Base-by-base conservation (phyloP, 306 rosid genomes). In the Crataegus laevigata region DNA sequence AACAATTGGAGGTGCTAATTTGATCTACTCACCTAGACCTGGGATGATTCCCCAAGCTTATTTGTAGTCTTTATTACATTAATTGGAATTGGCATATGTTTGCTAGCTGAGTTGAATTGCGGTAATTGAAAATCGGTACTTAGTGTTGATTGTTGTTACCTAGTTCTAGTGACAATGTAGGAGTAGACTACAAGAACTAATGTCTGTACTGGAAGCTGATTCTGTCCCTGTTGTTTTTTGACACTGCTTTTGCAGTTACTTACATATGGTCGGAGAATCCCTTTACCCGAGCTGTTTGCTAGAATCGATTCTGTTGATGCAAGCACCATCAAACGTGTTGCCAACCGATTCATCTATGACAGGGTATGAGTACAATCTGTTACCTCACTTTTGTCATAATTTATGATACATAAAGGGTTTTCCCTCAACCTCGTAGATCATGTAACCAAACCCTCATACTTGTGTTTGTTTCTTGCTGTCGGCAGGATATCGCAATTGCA, bases 281-380 rank as follows among this genome's bases (percentile, higher is more conserved):
- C 99, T 5, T 90, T 86, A 21, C 91, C 99, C 3, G 97, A 92
- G 69, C 82, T 94, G 90, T 90, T 89, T 78, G 96, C 99, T n/a
- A 88, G 97, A 83, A 92, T 94, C 34, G 99, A 94, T 69, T 96
- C 97, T 0, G 97, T 94, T 67, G 88, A 94, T 83, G 91, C 96
- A 60, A 90, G 91, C 87, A 90, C 96, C 45, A 73, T 94, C 70
- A 94, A 94, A 75, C 97, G 97, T 7, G 97, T 90, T 69, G 99
- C 99, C 3, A 90, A 94, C 88, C 85, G 93, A 62, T 90, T 94
- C 87, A 90, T 94, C 80, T 90, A 85, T 59, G 99, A 94, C 87
- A 86, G 90, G 93, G 99, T 92, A 82, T 75, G 29, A 29, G 67
- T 67, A 42, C 59, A 72, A 22, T 26, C 11, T 17, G 19, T 65